Evolutionary conservation across 2,329 filamentous ascomycete species (phyloP).

Genomic region (Fusarium sp.): DNA sequence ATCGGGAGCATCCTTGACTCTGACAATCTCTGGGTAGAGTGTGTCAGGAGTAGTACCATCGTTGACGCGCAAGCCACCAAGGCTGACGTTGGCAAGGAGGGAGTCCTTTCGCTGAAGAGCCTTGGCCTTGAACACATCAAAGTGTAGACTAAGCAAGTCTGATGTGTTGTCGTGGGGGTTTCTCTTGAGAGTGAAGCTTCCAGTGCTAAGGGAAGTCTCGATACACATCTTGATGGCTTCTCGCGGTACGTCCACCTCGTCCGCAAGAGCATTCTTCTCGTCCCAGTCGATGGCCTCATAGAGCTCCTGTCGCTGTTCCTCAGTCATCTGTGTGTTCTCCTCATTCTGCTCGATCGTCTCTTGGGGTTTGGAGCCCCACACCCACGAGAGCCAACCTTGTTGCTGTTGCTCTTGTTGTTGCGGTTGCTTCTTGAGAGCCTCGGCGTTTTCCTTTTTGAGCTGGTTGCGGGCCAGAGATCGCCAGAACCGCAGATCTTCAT

Average conservation of each 20-base stretch:
- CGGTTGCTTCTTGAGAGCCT: constrained; percentile 73
- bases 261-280: constrained; percentile 88
- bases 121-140: constrained; percentile 93
- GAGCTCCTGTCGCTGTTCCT: constrained; percentile 93
- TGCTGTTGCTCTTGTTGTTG: constrained; percentile 68
- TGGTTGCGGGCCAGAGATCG: constrained; percentile 92
- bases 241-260: constrained; percentile 86
- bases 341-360: constrained; percentile 64
- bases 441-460: constrained; percentile 91
- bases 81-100: constrained; percentile 83
- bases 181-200: constrained; percentile 92
- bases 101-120: constrained; percentile 91
- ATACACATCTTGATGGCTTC: constrained; percentile 94
- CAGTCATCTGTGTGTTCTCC: constrained; percentile 87
- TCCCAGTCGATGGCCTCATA: constrained; percentile 99
- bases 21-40: constrained; percentile 92
- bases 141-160: constrained; percentile 89
- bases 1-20: constrained; percentile 84
- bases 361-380: constrained; percentile 82
- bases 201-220: constrained; percentile 90
- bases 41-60: constrained; percentile 94
- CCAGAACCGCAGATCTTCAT: constrained; percentile 98
- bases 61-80: constrained; percentile 92
- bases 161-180: constrained; percentile 66
- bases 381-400: constrained; percentile 90